These are phyloP conservation scores for Aegilops tauschii DNA, from an alignment of 176 grass and related monocot genomes.

Conservation along the genomic window DNA sequence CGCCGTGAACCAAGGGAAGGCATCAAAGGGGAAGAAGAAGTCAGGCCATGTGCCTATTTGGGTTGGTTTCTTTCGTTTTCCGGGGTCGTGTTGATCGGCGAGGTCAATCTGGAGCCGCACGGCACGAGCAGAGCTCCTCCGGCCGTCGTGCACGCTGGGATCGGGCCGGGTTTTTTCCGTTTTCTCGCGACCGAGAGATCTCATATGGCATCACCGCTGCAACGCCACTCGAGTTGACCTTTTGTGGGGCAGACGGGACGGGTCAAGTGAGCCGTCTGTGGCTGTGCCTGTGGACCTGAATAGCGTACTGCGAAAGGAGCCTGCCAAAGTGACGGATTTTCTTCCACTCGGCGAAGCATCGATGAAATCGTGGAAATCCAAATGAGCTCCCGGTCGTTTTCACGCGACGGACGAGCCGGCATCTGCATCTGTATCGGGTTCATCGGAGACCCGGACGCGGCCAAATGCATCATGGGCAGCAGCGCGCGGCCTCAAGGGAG, in stretches of 20 bases:
- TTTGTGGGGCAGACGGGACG: neutral
- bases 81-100: neutral
- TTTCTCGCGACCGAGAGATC: neutral
- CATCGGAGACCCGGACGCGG: slow-evolving; percentile 13
- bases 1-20: neutral
- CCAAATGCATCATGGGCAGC: neutral
- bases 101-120: neutral
- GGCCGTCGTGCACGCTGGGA: slow-evolving; percentile 14
- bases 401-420: neutral
- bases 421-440: neutral
- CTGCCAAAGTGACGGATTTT: neutral
- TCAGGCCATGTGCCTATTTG: neutral
- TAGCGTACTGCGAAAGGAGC: neutral
- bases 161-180: neutral
- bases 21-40: slow-evolving; percentile 7
- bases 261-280: neutral
- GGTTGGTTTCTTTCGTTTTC: slow-evolving; percentile 32
- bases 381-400: neutral
- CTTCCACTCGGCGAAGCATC: neutral
- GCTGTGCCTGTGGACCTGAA: neutral
- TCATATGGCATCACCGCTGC: neutral
- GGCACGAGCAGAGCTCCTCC: neutral
- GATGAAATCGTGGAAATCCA: neutral
- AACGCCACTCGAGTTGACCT: neutral
- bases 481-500: neutral